These are phyloP conservation scores for Alliaria petiolata DNA, from an alignment of 345 rosid genomes.

Conservation along the genomic window DNA sequence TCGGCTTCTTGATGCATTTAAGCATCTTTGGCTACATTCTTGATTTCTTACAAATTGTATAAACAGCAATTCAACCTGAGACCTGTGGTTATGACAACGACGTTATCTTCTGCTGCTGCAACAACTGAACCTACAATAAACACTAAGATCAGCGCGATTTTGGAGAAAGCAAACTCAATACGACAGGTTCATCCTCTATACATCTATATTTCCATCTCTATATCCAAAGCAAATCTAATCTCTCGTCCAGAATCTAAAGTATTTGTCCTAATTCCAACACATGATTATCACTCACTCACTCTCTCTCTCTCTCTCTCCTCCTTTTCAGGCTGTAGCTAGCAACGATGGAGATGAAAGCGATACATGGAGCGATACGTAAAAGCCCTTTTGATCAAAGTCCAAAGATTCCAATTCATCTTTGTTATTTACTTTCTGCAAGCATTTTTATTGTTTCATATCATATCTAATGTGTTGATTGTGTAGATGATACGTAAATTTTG, in stretches of 20 bases:
- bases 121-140: constrained; percentile 44
- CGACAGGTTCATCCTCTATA: constrained; percentile 64
- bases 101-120: constrained; percentile 39
- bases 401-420: background rate
- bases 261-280: background rate
- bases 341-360: constrained; percentile 79
- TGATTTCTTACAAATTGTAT: background rate
- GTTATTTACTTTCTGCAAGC: background rate
- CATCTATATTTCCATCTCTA: background rate
- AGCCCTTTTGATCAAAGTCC: background rate
- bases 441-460: constrained; percentile 1
- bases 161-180: constrained; percentile 94
- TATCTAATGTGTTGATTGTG: constrained; percentile 16
- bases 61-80: constrained; percentile 72
- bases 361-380: constrained; percentile 57
- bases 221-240: background rate
- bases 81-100: constrained; percentile 44
- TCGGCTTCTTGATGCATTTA: constrained; percentile 8
- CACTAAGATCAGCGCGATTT: constrained; percentile 66
- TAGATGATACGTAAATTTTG: constrained; percentile 15
- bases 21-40: background rate
- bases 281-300: background rate
- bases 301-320: background rate
- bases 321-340: constrained; percentile 74
- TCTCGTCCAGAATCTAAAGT: background rate